Evolutionary conservation across 75 land plant genomes (phyloP), one percentile per base, ranked within the genome.

Genomic region (Larix kaempferi): DNA sequence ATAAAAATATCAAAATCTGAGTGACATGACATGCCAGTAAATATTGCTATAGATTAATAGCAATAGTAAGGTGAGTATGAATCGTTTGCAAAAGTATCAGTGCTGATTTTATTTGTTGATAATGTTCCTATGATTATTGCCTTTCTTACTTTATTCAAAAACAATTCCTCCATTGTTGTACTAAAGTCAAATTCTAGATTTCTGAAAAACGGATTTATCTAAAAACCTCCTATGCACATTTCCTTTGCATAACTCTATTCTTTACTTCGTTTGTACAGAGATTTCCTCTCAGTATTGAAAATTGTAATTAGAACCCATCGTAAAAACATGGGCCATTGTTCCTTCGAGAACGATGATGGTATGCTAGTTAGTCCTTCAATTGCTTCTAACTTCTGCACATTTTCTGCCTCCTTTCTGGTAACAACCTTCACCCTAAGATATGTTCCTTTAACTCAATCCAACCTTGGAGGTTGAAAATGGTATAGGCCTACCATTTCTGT

Each of bases 1-100:
- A n/a, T n/a, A n/a, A 86, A 82, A 29, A 86, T 83, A 73, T 86
- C 88, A 59, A 83, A 75, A 57, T 86, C 83, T 54, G 88, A 86
- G 26, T 73, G 82, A 37, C 82, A 73, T 73, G 82, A 37, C 82
- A 73, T 16, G 73, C 57, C 16, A 83, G 67, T 19, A 86, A 67
- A 23, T 61, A 67, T 41, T 85, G 85, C 17, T 81, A 82, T n/a
- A 81, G 71, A 66, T 80, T 83, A 82, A 83, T 23, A 86, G 85
- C 56, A 86, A 64, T 39, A 86, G 76, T 27, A 86, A 60, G 12
- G 79, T 66, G 14, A 86, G 73, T 58, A 86, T 27, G 37, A 86
- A 66, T 15, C 88, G 78, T 59, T 85, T 80, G 75, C 73, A 56
- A 83, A 64, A 29, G 22, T 72, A 27, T 82, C 78, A 37, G 80